Evolutionary conservation across 805 yeast species (phyloP).

Genomic region (Pichia membranifaciens): DNA sequence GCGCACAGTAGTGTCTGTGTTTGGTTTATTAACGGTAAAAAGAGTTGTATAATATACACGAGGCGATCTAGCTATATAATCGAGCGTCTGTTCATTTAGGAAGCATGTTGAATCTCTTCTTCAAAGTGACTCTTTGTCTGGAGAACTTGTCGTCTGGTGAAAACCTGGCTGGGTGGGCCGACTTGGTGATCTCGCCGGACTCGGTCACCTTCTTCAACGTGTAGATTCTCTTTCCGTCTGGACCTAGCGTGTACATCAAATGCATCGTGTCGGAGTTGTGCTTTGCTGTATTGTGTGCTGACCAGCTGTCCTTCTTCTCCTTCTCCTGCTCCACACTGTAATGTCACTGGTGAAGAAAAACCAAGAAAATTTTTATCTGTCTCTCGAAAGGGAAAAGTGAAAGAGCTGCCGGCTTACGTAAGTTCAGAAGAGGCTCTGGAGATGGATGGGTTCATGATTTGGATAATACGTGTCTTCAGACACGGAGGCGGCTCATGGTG

Average conservation of each 20-base stretch:
- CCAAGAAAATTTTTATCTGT: too few relatives aligned
- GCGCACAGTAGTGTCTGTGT: too few relatives aligned
- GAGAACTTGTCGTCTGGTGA: conserved; percentile 99
- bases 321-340: too few relatives aligned
- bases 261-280: conserved; percentile 54
- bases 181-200: conserved; percentile 90
- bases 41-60: not conserved
- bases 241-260: conserved; percentile 95
- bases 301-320: too few relatives aligned
- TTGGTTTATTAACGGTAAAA: too few relatives aligned
- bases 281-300: too few relatives aligned
- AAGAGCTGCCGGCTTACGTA: too few relatives aligned
- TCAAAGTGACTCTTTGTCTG: conserved; percentile 96
- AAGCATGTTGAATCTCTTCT: conserved; percentile 85
- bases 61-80: not conserved
- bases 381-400: not conserved
- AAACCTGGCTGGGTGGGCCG: conserved; percentile 99
- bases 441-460: too few relatives aligned
- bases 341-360: too few relatives aligned
- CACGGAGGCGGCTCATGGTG: too few relatives aligned
- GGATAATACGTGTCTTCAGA: too few relatives aligned
- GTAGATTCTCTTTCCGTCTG: conserved; percentile 93
- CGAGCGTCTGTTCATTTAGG: conserved; percentile 44
- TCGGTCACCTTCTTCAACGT: conserved; percentile 80
- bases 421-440: too few relatives aligned